phyloP scores from a whole-genome alignment of 148 eudicot genomes.

The Rhododendron kiyosumense region DNA sequence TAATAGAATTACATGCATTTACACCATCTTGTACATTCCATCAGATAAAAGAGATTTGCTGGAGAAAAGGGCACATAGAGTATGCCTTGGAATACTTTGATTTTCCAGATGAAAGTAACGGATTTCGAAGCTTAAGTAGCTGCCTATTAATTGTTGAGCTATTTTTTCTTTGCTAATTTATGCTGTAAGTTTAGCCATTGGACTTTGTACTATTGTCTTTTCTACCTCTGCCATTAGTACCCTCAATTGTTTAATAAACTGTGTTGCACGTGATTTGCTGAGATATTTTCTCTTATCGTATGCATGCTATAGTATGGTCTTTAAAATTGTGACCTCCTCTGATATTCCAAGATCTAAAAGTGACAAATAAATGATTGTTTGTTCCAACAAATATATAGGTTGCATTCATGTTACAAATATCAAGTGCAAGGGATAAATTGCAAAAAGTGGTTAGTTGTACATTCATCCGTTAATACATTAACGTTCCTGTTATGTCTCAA shows the following conservation, averaged over 20 bases:
- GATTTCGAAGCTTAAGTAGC: background rate
- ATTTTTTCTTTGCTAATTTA: background rate
- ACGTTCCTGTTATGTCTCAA: background rate
- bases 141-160: background rate
- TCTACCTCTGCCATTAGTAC: background rate
- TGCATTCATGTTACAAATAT: background rate
- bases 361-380: background rate
- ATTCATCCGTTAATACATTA: background rate
- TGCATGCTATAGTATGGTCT: background rate
- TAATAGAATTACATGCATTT: background rate
- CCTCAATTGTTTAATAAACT: background rate
- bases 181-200: background rate
- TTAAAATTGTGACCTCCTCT: background rate
- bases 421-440: background rate
- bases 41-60: constrained; percentile 12
- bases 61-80: background rate
- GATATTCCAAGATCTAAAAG: background rate
- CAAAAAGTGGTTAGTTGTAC: background rate
- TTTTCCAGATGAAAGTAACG: constrained; percentile 20
- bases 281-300: background rate
- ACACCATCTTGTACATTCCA: background rate
- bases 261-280: background rate
- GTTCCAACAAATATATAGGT: background rate
- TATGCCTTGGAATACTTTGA: constrained; percentile 21
- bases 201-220: background rate